Base-by-base conservation (phyloP, 805 yeast genomes). In the Pichia gijzeniarum region DNA sequence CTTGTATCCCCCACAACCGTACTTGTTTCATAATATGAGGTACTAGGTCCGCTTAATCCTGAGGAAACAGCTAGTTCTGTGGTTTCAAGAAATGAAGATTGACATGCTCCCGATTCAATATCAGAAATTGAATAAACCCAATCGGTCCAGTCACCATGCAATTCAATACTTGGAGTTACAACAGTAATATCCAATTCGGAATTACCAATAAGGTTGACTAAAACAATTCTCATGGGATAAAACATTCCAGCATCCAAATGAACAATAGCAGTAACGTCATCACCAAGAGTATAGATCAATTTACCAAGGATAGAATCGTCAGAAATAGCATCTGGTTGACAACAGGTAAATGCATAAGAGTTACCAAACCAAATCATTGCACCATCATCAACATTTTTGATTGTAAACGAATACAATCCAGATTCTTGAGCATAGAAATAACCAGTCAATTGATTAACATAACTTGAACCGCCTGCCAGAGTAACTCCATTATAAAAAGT, bases 301-400 rank as follows among this genome's bases (percentile, higher is more conserved):
- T 31, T 34, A 22, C 40, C 44, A 12, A 6, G 13, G n/a, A 40
- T 38, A n/a, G 41, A 25, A 31, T 36, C 20, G 21, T 30, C 35
- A 7, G 50, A 31, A 16, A 38, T 44, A 4, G 14, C 37, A 3
- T 35, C 38, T 4, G 56, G 47, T 19, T 52, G 43, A 52, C 70
- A 62, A 53, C 76, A 71, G 16, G 55, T 56, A 27, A 70, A 59
- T 8, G 64, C 64, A 40, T 50, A 53, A 9, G 59, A 60, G 21
- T 38, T 39, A 38, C 68, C 67, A 32, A 62, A 46, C 40, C 53
- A 57, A 33, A 69, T 60, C 51, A 58, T 58, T 18, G 55, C 63
- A 22, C 54, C 53, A 50, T 67, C 70, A 51, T 64, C 68, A 17
- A 57, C 57, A 19, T 43, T 34, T 7, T 39, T 34, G 8, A 63